Conservation (phyloP, 2,329 filamentous ascomycete species). For the Microcyclospora pomicola region DNA sequence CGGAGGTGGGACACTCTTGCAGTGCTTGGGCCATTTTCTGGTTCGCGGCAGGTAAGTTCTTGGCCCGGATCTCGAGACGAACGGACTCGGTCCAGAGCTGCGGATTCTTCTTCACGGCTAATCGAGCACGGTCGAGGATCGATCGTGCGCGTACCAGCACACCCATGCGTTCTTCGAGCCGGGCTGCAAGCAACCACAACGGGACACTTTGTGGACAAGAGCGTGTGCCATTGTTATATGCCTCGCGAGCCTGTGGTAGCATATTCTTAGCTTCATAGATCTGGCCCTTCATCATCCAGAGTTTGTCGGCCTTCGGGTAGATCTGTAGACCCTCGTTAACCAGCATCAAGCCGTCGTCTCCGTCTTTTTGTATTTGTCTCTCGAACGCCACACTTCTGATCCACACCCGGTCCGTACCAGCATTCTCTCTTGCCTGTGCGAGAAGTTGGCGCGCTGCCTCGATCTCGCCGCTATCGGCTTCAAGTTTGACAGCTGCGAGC, state of each 20-base stretch:
- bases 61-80: conserved; percentile 75
- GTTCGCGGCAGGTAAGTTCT: conserved; percentile 72
- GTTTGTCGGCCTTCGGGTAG: conserved; percentile 73
- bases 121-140: conserved; percentile 77
- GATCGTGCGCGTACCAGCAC: conserved; percentile 83
- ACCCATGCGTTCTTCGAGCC: conserved; percentile 74
- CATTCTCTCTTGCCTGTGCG: conserved; percentile 68
- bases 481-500: conserved; percentile 89
- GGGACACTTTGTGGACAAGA: conserved; percentile 72
- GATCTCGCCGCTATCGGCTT: conserved; percentile 74
- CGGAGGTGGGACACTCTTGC: conserved; percentile 78
- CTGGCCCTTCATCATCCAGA: conserved; percentile 98
- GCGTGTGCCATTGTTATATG: conserved; percentile 76
- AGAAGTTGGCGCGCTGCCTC: conserved; percentile 74
- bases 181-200: conserved; percentile 77
- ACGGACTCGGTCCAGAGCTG: conserved; percentile 91
- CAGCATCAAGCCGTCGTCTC: conserved; percentile 70
- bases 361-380: conserved; percentile 64
- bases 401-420: conserved; percentile 91
- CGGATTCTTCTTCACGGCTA: conserved; percentile 72
- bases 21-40: conserved; percentile 85
- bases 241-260: conserved; percentile 72
- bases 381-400: conserved; percentile 94
- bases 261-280: conserved; percentile 80
- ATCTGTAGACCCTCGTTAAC: conserved; percentile 74